Evolutionary conservation across 2,329 filamentous ascomycete species (phyloP).

Genomic region (Monosporascus sp.): DNA sequence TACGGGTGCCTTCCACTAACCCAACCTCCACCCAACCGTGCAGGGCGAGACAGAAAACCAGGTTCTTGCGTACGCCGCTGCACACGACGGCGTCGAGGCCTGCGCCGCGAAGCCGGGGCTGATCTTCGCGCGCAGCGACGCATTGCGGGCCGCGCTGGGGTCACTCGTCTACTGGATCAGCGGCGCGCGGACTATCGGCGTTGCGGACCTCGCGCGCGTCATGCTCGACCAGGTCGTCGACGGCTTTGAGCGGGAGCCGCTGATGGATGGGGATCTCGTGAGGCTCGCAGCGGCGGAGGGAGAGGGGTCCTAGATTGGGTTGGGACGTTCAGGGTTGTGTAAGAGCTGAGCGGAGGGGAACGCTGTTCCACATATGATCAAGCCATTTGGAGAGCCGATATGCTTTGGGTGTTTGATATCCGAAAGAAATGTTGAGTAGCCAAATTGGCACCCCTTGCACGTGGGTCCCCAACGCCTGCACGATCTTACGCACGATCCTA

Average conservation of each 20-base stretch:
- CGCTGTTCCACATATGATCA: too few relatives aligned
- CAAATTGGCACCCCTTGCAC: too few relatives aligned
- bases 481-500: too few relatives aligned
- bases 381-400: too few relatives aligned
- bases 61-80: conserved; percentile 35
- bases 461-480: too few relatives aligned
- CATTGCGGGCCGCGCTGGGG: conserved; percentile 14
- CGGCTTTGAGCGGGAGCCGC: conserved; percentile 42
- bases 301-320: too few relatives aligned
- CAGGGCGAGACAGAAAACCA: conserved; percentile 43
- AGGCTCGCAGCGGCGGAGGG: conserved; percentile 4
- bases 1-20: too few relatives aligned
- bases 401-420: too few relatives aligned
- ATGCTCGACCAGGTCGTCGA: conserved; percentile 39
- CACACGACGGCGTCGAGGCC: conserved; percentile 35
- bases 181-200: conserved; percentile 29
- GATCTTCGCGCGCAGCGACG: conserved; percentile 28
- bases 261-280: conserved; percentile 37
- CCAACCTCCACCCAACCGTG: too few relatives aligned
- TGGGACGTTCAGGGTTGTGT: too few relatives aligned
- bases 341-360: too few relatives aligned
- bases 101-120: conserved; percentile 39
- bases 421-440: too few relatives aligned
- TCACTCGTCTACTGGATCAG: conserved; percentile 14
- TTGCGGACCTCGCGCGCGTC: conserved; percentile 35